These are phyloP conservation scores for Angophora floribunda DNA, from an alignment of 345 rosid species.

Conservation along the genomic window DNA sequence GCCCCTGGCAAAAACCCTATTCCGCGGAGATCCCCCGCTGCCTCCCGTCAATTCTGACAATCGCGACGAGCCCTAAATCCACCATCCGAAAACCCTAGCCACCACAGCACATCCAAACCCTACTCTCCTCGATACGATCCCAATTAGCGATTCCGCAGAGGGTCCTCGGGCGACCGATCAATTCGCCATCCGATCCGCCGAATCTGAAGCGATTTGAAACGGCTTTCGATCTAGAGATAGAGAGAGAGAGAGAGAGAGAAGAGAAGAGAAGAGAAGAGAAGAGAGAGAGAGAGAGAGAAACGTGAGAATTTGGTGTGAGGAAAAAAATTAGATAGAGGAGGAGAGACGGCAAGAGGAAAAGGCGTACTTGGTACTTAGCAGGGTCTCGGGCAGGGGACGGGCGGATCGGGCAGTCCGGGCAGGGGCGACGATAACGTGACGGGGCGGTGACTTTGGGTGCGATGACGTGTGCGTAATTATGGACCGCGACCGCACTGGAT, in stretches of 20 bases:
- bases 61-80: background rate
- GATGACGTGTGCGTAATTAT: slow-evolving; percentile 1
- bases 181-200: background rate
- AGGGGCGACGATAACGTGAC: slow-evolving; percentile 15
- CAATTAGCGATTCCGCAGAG: background rate
- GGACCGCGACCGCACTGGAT: background rate
- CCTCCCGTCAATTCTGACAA: background rate
- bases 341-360: slow-evolving; percentile 6
- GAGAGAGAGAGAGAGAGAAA: background rate
- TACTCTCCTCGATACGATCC: background rate
- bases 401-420: slow-evolving; percentile 51
- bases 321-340: slow-evolving; percentile 1
- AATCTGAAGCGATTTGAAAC: background rate
- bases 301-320: slow-evolving; percentile 2
- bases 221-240: background rate
- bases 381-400: slow-evolving; percentile 15
- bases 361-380: background rate
- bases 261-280: background rate
- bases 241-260: background rate
- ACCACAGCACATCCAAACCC: background rate
- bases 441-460: slow-evolving; percentile 10
- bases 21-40: background rate
- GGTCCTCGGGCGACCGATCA: background rate
- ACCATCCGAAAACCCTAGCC: slow-evolving; percentile 1
- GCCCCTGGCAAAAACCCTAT: background rate